Evolutionary conservation across 140 eudicot genomes (phyloP), one percentile per base, ranked within the genome.

Genomic region (Bidens hawaiensis): DNA sequence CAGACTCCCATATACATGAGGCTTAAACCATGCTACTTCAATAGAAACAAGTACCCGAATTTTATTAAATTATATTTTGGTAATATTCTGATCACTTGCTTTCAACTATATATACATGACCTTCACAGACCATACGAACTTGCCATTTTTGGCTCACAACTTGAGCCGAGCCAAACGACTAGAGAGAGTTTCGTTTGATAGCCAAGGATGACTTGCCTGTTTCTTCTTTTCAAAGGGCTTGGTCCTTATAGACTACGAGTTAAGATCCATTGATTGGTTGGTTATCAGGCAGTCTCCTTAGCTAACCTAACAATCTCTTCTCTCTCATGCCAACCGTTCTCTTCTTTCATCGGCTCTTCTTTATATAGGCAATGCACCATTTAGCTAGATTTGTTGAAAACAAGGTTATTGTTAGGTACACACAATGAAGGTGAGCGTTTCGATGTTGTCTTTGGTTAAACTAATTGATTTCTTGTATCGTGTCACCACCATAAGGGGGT

Each of bases 201-300:
- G 87, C 87, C 82, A 84, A 84, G 81, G 79, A 79, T 79, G 82
- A 79, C 82, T 79, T 74, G 82, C 87, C 84, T 82, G 78, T 73
- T 50, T 31, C 84, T 38, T 38, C 12, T 54, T 17, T 62, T 55
- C 45, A 24, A 47, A 51, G 67, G 61, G 57, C 25, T 26, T 34
- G 28, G 40, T 53, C 67, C 27, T 51, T 63, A 24, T 25, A 25
- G 66, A 30, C 28, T n/a, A 14, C 27, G 15, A 33, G n/a, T 3
- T 6, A 10, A 2, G 30, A 54, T 28, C 60, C 66, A 19, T 53
- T 55, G 60, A 42, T 63, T 58, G 41, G 60, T 57, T n/a, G 65
- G 49, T 66, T 60, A 67, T 27, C 81, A 86, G 81, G 87, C 90
- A 77, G 80, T 72, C 83, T 69, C 68, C 83, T 75, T 75, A 87